phyloP scores from a whole-genome alignment of 768 basidiomycete genomes.

The Pisolithus sp. region DNA sequence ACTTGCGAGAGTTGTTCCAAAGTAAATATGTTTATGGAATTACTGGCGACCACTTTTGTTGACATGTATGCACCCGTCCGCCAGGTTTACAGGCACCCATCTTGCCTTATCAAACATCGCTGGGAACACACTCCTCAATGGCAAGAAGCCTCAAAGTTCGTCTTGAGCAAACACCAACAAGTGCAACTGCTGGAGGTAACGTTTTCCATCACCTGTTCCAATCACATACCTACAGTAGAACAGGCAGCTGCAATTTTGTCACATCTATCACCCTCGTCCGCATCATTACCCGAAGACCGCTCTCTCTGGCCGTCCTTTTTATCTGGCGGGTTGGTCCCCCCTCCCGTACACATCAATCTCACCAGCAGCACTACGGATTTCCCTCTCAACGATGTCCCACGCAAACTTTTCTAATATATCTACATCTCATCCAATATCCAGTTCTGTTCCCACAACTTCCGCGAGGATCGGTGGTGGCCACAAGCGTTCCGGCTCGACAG shows the following conservation, averaged over 20 bases:
- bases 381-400: constrained; percentile 12
- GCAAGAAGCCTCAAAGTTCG: constrained; percentile 86
- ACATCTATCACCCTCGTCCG: constrained; percentile 63
- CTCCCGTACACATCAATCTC: constrained; percentile 26
- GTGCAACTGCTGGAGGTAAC: constrained; percentile 89
- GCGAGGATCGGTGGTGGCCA: constrained; percentile 16
- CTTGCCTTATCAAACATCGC: constrained; percentile 93
- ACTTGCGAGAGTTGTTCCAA: constrained; percentile 94
- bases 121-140: constrained; percentile 98
- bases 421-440: constrained; percentile 32
- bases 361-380: background rate
- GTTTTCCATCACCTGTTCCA: background rate
- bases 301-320: constrained; percentile 87
- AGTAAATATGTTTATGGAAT: constrained; percentile 36
- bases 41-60: constrained; percentile 5
- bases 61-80: constrained; percentile 1
- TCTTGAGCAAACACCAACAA: constrained; percentile 94
- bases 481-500: constrained; percentile 28
- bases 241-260: constrained; percentile 94
- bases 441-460: constrained; percentile 44
- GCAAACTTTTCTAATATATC: constrained; percentile 11
- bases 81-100: constrained; percentile 86
- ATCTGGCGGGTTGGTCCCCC: constrained; percentile 62
- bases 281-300: constrained; percentile 87
- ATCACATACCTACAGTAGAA: constrained; percentile 4